Evolutionary conservation across 192 early-diverging fungal species (phyloP).

Genomic region (Linnemannia elongata): DNA sequence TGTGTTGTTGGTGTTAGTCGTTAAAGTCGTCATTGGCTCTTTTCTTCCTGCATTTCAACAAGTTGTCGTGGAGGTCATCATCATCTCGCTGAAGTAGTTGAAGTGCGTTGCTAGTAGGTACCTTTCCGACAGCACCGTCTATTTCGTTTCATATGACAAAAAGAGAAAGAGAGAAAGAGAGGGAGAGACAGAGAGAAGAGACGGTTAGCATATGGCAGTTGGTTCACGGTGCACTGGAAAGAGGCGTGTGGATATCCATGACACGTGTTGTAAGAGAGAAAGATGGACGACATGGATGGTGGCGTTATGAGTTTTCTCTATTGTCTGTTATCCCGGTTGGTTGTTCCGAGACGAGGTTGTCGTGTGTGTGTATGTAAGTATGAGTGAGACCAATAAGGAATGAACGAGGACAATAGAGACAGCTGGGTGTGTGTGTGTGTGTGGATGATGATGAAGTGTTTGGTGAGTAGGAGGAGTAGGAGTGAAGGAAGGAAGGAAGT

Average conservation of each 20-base stretch:
- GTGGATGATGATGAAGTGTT: neutral
- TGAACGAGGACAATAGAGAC: neutral
- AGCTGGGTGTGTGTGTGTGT: neutral
- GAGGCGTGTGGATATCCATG: neutral
- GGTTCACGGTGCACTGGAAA: neutral
- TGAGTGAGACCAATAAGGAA: conserved; percentile 5
- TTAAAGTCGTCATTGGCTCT: neutral
- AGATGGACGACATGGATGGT: too few relatives aligned
- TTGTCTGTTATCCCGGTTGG: neutral
- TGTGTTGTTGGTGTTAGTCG: neutral
- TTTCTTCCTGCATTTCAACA: neutral
- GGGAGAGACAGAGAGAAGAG: neutral
- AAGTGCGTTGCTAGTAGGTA: neutral
- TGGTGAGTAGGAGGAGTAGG: neutral
- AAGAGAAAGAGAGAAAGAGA: neutral
- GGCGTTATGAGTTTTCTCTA: too few relatives aligned
- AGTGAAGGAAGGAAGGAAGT: neutral
- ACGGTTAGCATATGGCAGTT: neutral
- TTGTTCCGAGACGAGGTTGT: neutral
- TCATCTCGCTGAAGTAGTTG: neutral
- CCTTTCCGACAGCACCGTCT: conserved; percentile 54
- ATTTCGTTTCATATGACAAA: neutral
- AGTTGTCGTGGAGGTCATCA: neutral
- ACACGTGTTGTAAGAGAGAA: neutral
- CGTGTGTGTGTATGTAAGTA: neutral